Conservation (phyloP, 371 early-diverging fungal species). For the Encephalitozoon hellem region DNA sequence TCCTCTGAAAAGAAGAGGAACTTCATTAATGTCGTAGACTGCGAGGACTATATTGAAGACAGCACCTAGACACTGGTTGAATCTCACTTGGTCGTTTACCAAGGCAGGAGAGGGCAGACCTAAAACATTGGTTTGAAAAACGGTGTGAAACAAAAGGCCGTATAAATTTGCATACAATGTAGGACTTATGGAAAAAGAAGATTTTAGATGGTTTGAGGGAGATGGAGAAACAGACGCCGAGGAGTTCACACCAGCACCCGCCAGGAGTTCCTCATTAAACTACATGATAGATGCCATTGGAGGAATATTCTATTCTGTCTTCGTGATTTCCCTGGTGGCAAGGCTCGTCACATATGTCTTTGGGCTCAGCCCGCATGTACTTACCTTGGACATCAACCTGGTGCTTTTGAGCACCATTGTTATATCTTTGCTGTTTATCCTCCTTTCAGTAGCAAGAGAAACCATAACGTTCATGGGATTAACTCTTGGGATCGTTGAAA, state of each 20-base stretch:
- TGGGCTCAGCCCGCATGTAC: neutral
- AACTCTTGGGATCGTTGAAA: neutral
- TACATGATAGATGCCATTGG: slow-evolving; percentile 15
- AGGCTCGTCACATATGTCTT: neutral
- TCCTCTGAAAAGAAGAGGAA: neutral
- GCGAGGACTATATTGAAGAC: neutral
- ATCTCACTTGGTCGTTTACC: neutral
- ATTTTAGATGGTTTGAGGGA: slow-evolving; percentile 57
- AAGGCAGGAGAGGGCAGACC: neutral
- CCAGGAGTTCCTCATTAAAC: neutral
- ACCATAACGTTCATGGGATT: neutral
- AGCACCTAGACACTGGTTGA: neutral
- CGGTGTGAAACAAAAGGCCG: neutral
- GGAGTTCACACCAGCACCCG: slow-evolving; percentile 29
- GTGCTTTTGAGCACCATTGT: neutral
- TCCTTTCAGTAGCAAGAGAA: neutral
- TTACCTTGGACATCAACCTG: neutral
- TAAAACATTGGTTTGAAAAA: neutral
- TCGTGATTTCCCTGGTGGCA: neutral
- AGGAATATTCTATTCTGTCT: slow-evolving; percentile 19
- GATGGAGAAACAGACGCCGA: slow-evolving; percentile 49
- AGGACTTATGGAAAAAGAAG: slow-evolving; percentile 18
- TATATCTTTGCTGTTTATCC: neutral
- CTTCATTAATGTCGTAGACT: neutral
- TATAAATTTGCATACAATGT: neutral